Percentiles rank a stretch among this genome's conserved stretches.
Conservation (phyloP, 1,284 basidiomycete species). For the Caloboletus inedulis region DNA sequence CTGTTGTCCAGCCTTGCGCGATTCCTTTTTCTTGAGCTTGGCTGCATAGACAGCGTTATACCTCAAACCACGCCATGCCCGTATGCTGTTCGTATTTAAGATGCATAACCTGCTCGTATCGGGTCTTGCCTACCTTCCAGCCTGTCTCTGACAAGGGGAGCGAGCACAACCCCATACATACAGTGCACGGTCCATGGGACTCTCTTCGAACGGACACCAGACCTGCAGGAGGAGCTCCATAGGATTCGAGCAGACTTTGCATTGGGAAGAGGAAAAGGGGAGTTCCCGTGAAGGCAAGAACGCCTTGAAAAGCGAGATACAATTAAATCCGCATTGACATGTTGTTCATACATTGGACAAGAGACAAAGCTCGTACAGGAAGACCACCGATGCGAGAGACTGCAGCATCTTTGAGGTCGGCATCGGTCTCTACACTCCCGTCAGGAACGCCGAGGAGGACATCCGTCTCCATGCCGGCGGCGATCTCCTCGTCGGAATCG, state of each 20-base stretch:
- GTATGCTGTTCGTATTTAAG: slow-evolving; percentile 48
- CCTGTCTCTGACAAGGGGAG: slow-evolving; percentile 64
- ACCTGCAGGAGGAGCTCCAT: slow-evolving; percentile 81
- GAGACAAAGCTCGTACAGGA: slow-evolving; percentile 67
- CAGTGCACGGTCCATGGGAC: slow-evolving; percentile 73
- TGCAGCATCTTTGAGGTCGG: slow-evolving; percentile 65
- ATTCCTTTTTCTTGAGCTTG: slow-evolving; percentile 53
- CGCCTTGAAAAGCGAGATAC: slow-evolving; percentile 43
- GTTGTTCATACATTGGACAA: slow-evolving; percentile 38
- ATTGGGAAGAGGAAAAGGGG: slow-evolving; percentile 54
- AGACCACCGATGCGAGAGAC: slow-evolving; percentile 83
- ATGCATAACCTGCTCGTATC: slow-evolving; percentile 2
- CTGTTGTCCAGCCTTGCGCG: slow-evolving; percentile 37
- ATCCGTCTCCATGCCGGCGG: slow-evolving; percentile 58
- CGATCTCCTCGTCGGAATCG: slow-evolving; percentile 66
- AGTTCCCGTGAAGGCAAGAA: slow-evolving; percentile 55
- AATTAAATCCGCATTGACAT: slow-evolving; percentile 31
- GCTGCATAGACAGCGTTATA: slow-evolving; percentile 69
- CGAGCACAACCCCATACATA: slow-evolving; percentile 79
- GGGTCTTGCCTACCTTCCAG: slow-evolving; percentile 59
- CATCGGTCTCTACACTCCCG: slow-evolving; percentile 52
- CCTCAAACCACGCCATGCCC: slow-evolving; percentile 72
- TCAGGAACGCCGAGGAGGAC: slow-evolving; percentile 77
- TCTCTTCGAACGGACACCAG: slow-evolving; percentile 83
- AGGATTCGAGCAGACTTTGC: slow-evolving; percentile 63